Conservation (phyloP, 2,329 filamentous ascomycete species). For the Chrysoporthe deuterocubensis region DNA sequence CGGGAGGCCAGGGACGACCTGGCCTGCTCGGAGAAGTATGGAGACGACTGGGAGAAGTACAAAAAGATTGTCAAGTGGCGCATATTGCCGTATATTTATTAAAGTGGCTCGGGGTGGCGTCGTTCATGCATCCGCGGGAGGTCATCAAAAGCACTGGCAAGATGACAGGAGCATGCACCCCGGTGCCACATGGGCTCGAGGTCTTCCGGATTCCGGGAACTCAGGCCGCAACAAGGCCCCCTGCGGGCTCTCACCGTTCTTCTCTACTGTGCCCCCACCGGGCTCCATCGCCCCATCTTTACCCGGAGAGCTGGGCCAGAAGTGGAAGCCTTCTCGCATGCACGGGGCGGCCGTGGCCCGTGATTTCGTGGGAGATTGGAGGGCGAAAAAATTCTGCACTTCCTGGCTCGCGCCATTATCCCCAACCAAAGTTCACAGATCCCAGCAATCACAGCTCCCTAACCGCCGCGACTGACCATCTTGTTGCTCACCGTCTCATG, state of each 20-base stretch:
- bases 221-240: constrained; percentile 24
- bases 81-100: constrained; percentile 84
- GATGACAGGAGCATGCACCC: constrained; percentile 20
- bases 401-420: constrained; percentile 21
- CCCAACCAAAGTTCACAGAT: constrained; percentile 18
- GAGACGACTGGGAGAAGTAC: constrained; percentile 83
- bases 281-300: constrained; percentile 22
- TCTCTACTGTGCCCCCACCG: constrained; percentile 25
- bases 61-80: constrained; percentile 75
- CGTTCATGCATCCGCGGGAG: constrained; percentile 19
- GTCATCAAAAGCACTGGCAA: constrained; percentile 7
- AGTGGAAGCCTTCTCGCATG: constrained; percentile 21
- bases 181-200: constrained; percentile 20
- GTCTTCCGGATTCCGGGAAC: constrained; percentile 15
- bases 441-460: constrained; percentile 26
- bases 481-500: constrained; percentile 24
- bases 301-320: constrained; percentile 22
- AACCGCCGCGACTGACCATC: constrained; percentile 9
- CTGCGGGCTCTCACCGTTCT: constrained; percentile 27
- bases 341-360: constrained; percentile 9
- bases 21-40: constrained; percentile 85
- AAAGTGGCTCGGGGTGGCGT: constrained; percentile 25
- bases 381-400: constrained; percentile 27
- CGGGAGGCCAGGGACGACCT: constrained; percentile 82
- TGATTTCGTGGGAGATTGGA: constrained; percentile 18